phyloP scores from a whole-genome alignment of 2,329 filamentous ascomycete genomes.

The Penicillium sclerotiorum region DNA sequence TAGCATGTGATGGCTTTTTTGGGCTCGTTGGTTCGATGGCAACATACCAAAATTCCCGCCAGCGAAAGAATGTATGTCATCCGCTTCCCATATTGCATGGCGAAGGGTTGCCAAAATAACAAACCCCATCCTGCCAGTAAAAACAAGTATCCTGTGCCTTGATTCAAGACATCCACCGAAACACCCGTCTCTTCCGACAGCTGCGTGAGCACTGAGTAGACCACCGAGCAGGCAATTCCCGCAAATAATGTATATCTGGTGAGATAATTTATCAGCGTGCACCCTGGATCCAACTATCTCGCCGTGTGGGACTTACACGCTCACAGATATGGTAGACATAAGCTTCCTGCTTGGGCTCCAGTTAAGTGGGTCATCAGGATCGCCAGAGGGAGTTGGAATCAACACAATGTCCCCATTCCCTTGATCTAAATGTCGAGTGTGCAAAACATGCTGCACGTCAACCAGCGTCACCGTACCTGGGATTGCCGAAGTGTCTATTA shows the following conservation, averaged over 20 bases:
- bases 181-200: constrained; percentile 41
- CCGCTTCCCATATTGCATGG: constrained; percentile 48
- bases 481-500: constrained; percentile 32
- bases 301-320: constrained; percentile 33
- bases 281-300: background rate
- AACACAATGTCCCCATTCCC: constrained; percentile 44
- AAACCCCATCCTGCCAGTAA: constrained; percentile 49
- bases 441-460: constrained; percentile 41
- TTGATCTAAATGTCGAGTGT: constrained; percentile 32
- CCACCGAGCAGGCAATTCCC: constrained; percentile 41
- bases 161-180: constrained; percentile 37
- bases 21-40: background rate
- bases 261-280: background rate
- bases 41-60: constrained; percentile 34
- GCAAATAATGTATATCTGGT: constrained; percentile 42
- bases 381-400: constrained; percentile 46
- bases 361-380: constrained; percentile 53
- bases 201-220: constrained; percentile 44
- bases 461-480: constrained; percentile 51
- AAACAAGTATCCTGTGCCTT: constrained; percentile 46
- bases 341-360: constrained; percentile 49
- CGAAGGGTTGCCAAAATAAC: constrained; percentile 52
- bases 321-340: constrained; percentile 46
- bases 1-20: too few species aligned
- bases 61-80: constrained; percentile 39